A percentile compares a stretch with the other conserved stretches of the same genome.
phyloP scores from a whole-genome alignment of 2,329 filamentous ascomycete species.

The Colletotrichum cordylinicola region DNA sequence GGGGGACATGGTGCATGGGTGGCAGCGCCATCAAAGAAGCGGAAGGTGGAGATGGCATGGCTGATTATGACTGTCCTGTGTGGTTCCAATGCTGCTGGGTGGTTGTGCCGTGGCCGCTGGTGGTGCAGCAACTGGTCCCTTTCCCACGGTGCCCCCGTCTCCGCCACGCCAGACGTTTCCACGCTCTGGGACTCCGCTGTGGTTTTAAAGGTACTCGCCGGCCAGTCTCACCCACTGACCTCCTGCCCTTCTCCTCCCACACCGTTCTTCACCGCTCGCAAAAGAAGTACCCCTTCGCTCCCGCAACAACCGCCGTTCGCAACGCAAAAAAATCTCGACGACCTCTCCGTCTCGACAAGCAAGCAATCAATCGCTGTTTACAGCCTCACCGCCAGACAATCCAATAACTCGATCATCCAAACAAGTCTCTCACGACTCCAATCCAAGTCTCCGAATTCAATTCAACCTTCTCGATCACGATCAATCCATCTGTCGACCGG shows the following conservation, averaged over 20 bases:
- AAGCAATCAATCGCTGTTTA: not conserved
- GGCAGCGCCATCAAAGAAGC: not conserved
- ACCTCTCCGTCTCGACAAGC: not conserved
- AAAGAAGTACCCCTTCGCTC: not conserved
- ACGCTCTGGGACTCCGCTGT: not conserved
- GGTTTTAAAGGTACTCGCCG: conserved; percentile 12
- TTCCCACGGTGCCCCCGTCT: not conserved
- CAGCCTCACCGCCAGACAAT: not conserved
- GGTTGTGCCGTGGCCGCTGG: not conserved
- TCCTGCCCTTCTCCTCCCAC: not conserved
- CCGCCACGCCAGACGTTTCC: conserved; percentile 18
- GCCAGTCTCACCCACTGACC: not conserved
- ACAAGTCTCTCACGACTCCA: not conserved
- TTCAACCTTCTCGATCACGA: not conserved
- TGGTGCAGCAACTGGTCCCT: not conserved
- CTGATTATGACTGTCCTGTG: conserved; percentile 8
- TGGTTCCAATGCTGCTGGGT: not conserved
- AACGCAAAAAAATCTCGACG: not conserved
- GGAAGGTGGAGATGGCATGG: conserved; percentile 6
- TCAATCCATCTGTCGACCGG: not conserved
- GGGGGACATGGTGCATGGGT: not conserved
- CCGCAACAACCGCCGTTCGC: not conserved
- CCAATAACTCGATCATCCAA: not conserved
- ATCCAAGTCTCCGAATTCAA: not conserved
- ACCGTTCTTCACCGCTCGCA: conserved; percentile 16